A percentile compares a stretch with the other conserved stretches of the same genome.
phyloP scores from a whole-genome alignment of 495 filamentous ascomycete genomes.

The Penicillium simplicissimum region DNA sequence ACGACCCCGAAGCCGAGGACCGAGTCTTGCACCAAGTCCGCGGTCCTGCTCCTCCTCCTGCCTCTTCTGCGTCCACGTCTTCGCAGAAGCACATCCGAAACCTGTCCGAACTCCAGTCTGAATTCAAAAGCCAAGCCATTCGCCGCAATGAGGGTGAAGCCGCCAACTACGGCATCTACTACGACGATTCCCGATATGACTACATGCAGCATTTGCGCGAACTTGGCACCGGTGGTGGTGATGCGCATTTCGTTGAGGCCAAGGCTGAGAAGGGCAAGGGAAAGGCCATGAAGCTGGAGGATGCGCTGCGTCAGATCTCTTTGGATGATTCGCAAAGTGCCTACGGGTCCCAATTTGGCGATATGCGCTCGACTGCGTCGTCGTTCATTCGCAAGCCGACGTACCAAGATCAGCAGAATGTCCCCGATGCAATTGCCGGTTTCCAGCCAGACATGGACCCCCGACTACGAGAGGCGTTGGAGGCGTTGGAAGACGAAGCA shows the following conservation, averaged over 20 bases:
- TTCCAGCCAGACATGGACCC: conserved; percentile 99
- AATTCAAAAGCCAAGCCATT: conserved; percentile 68
- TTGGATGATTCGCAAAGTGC: conserved; percentile 56
- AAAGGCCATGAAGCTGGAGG: conserved; percentile 76
- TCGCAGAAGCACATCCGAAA: conserved; percentile 45
- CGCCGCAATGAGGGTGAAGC: conserved; percentile 94
- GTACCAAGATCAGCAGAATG: conserved; percentile 91
- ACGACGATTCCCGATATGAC: conserved; percentile 87
- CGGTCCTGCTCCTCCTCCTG: conserved; percentile 34
- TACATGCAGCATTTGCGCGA: conserved; percentile 99
- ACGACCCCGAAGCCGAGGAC: conserved; percentile 77
- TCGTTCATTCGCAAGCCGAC: conserved; percentile 70
- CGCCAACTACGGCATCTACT: conserved; percentile 89
- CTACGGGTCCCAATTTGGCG: conserved; percentile 37
- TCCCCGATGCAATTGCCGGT: conserved; percentile 86
- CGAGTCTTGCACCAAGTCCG: conserved; percentile 68
- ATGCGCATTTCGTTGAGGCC: conserved; percentile 76
- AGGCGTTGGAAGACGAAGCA: conserved; percentile 93
- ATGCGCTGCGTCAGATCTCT: conserved; percentile 70
- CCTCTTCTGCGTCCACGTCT: conserved; percentile 26
- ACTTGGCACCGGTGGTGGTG: conserved; percentile 59
- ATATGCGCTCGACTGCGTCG: conserved; percentile 52
- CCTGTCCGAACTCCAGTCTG: conserved; percentile 71
- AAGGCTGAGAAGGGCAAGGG: conserved; percentile 55
- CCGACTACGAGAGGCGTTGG: conserved; percentile 83